Evolutionary conservation across 768 basidiomycete species (phyloP).

Genomic region (Nevesoporus exiguus): DNA sequence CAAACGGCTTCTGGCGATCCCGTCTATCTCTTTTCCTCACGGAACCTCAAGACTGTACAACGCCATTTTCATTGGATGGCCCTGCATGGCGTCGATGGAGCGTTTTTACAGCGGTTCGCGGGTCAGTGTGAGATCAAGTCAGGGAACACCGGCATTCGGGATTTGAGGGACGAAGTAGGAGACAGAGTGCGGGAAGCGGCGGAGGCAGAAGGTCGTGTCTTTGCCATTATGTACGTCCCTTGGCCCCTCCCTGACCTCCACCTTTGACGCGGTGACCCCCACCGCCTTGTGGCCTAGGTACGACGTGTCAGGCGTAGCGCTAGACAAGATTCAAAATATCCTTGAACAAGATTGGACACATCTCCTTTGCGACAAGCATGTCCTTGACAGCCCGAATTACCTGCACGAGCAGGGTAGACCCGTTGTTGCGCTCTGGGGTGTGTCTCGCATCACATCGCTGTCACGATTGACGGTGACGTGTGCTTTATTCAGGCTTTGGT

Average conservation of each 20-base stretch:
- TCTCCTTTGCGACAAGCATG: slow-evolving; percentile 54
- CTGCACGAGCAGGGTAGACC: slow-evolving; percentile 65
- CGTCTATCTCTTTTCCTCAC: slow-evolving; percentile 72
- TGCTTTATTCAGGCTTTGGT: slow-evolving; percentile 56
- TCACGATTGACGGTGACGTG: not conserved
- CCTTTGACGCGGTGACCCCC: not conserved
- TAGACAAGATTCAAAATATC: slow-evolving; percentile 62
- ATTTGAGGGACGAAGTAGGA: slow-evolving; percentile 71
- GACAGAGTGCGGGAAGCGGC: slow-evolving; percentile 71
- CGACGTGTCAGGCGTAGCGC: slow-evolving; percentile 74
- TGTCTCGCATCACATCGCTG: not conserved
- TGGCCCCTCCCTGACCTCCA: too few relatives aligned
- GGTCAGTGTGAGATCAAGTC: slow-evolving; percentile 59
- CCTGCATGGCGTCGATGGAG: slow-evolving; percentile 73
- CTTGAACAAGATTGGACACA: slow-evolving; percentile 74
- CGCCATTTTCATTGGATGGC: slow-evolving; percentile 71
- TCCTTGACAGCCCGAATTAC: slow-evolving; percentile 72
- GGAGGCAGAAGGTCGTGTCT: slow-evolving; percentile 76
- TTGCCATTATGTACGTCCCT: slow-evolving; percentile 71
- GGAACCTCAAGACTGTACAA: slow-evolving; percentile 70
- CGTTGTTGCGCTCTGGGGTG: slow-evolving; percentile 75
- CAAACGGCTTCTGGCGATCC: slow-evolving; percentile 53
- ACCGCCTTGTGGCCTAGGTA: slow-evolving; percentile 48
- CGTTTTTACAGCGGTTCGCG: slow-evolving; percentile 76
- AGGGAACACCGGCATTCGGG: slow-evolving; percentile 52